phyloP scores from a whole-genome alignment of 208 protist genomes.

The Crithidia mellificae region DNA sequence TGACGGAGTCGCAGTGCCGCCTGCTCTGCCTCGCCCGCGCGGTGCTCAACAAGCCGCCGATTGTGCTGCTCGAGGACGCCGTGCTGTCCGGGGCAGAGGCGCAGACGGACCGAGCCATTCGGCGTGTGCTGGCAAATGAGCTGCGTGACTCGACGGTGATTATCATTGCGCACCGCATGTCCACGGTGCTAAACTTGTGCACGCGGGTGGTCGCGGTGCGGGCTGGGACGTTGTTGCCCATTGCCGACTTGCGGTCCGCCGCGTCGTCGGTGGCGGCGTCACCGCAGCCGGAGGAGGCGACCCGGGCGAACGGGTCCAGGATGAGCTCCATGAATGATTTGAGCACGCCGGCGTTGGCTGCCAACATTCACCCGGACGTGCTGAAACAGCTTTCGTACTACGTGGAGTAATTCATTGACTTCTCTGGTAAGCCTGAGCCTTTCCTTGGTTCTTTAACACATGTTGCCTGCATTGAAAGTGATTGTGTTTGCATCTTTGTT shows the following conservation, averaged over 20 bases:
- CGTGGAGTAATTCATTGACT: constrained; percentile 25
- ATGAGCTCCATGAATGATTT: background rate
- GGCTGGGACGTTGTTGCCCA: constrained; percentile 37
- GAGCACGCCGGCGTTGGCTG: background rate
- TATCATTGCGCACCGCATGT: constrained; percentile 94
- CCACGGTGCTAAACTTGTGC: constrained; percentile 90
- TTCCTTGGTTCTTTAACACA: too few species aligned
- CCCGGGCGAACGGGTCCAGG: background rate
- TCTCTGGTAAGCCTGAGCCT: too few species aligned
- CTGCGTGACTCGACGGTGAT: constrained; percentile 92
- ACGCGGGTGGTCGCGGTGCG: constrained; percentile 84
- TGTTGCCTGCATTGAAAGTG: too few species aligned
- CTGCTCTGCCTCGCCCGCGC: constrained; percentile 94
- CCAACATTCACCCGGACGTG: constrained; percentile 16
- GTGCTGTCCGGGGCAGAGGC: constrained; percentile 74
- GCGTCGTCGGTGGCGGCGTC: background rate
- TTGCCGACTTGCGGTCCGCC: constrained; percentile 23
- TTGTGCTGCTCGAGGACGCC: constrained; percentile 95
- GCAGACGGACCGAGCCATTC: constrained; percentile 81
- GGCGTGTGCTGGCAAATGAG: constrained; percentile 77
- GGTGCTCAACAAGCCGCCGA: constrained; percentile 75
- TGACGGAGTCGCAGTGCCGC: constrained; percentile 93
- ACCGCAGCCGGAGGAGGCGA: background rate
- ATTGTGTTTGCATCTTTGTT: too few species aligned
- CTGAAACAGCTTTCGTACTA: constrained; percentile 30